phyloP scores from a whole-genome alignment of 2,329 filamentous ascomycete species.

The Monosporascus sp. region DNA sequence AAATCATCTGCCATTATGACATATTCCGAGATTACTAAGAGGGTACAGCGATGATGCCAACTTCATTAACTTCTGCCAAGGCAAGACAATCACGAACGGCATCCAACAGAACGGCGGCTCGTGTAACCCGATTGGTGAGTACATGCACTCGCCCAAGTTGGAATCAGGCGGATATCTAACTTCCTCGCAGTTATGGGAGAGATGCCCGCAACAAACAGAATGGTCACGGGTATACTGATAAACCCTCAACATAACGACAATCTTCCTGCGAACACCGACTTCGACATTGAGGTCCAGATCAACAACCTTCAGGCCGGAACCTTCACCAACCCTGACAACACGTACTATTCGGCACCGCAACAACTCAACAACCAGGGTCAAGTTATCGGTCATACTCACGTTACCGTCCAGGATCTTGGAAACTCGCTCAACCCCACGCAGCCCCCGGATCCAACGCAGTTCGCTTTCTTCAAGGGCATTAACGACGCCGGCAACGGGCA shows the following conservation, averaged over 20 bases:
- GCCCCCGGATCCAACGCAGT: conserved; percentile 49
- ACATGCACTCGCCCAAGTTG: neutral
- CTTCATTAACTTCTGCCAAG: conserved; percentile 59
- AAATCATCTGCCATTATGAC: neutral
- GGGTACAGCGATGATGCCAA: conserved; percentile 48
- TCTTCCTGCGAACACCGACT: conserved; percentile 41
- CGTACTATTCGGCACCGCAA: conserved; percentile 59
- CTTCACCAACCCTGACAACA: conserved; percentile 55
- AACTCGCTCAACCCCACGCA: conserved; percentile 41
- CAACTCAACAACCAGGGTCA: conserved; percentile 41
- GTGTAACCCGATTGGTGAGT: conserved; percentile 58
- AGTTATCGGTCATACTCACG: conserved; percentile 55
- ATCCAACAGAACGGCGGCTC: conserved; percentile 52
- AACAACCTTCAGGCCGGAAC: conserved; percentile 50
- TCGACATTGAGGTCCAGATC: conserved; percentile 48
- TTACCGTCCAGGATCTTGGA: conserved; percentile 54
- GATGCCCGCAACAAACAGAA: conserved; percentile 48
- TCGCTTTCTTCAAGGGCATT: conserved; percentile 63
- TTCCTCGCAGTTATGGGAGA: conserved; percentile 48
- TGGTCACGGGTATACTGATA: conserved; percentile 52
- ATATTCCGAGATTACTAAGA: conserved; percentile 13
- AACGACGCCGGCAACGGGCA: conserved; percentile 55
- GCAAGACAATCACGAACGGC: conserved; percentile 54
- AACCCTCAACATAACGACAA: conserved; percentile 48
- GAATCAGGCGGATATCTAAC: too few species aligned